Evolutionary conservation across 148 eudicot species (phyloP).

Genomic region (Talinum fruticosum): DNA sequence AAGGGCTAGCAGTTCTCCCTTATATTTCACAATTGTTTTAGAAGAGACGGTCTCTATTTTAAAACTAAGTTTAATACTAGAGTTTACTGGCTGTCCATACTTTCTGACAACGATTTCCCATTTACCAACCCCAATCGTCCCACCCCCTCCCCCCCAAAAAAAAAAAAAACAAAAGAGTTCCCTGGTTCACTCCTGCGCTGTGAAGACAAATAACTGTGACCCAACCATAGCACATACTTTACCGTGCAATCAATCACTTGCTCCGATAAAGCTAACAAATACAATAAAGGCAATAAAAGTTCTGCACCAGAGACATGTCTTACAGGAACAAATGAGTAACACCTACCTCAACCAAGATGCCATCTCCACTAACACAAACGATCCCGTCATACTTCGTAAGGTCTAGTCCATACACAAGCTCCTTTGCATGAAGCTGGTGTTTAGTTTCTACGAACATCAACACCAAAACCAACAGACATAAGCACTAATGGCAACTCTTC

Average conservation of each 20-base stretch:
- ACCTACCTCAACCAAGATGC: conserved; percentile 81
- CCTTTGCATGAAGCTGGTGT: conserved; percentile 81
- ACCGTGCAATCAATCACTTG: background rate
- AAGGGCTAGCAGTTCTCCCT: background rate
- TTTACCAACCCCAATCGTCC: too few species aligned
- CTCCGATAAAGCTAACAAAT: background rate
- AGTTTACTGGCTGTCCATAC: background rate
- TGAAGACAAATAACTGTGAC: background rate
- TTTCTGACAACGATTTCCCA: background rate
- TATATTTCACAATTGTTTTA: background rate
- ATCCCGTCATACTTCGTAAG: conserved; percentile 77
- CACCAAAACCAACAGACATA: background rate
- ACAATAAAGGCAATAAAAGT: background rate
- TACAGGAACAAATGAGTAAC: background rate
- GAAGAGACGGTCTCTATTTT: background rate
- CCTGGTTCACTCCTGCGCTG: background rate
- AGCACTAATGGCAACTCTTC: background rate
- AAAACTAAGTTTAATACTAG: background rate
- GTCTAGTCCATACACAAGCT: conserved; percentile 63
- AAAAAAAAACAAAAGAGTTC: background rate
- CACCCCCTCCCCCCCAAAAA: background rate
- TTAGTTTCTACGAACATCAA: conserved; percentile 54
- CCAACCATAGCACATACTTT: background rate
- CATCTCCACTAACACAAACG: conserved; percentile 95
- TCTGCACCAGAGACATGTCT: background rate